Evolutionary conservation across 768 basidiomycete species (phyloP), one percentile per base, ranked within the genome.

Genomic region (Trichaptum fuscoviolaceum): DNA sequence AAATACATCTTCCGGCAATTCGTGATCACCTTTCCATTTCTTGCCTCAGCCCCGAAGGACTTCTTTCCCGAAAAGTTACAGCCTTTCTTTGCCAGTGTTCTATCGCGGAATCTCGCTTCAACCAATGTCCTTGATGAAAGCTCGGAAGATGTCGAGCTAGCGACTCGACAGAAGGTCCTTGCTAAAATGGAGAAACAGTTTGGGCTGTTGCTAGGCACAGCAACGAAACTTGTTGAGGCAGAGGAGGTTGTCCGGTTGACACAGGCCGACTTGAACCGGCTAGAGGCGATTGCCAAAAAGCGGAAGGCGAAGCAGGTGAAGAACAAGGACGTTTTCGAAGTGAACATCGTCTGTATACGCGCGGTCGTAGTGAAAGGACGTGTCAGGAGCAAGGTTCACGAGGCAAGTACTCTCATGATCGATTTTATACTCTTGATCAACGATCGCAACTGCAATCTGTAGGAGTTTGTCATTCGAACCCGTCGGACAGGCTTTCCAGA

Each of bases 381-480:
- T 57, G 84, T 99, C 69, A 82, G 97, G 67, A 94, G 87, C 74
- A 87, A 89, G 70, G 85, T 82, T 15, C 96, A 97, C 76, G 96
- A 99, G 78, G 96, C 92, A 73, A 69, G 86, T 79, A n/a, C 18
- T 68, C 57, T 70, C 60, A 57, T 63, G 67, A 35, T 66, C 52
- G 36, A 23, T 30, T 27, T 57, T 35, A 35, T 65, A 62, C 7
- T 64, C 57, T 35, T 64, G 1, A 30, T 66, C 58, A 63, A 12
- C 23, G 26, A 18, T 30, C 9, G 6, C 35, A 26, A 62, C 64
- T 36, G 36, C 64, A 57, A 36, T 18, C 42, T 62, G 20, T 71
- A 99, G 92, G 97, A 99, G 83, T 99, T 99, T 75, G 88, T 99
- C 70, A 87, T 99, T 34, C 87, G 94, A 34, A 99, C 96, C 0